These are phyloP conservation scores for Plasmopara viticola DNA, from an alignment of 352 stramenopile genomes.

Conservation along the genomic window DNA sequence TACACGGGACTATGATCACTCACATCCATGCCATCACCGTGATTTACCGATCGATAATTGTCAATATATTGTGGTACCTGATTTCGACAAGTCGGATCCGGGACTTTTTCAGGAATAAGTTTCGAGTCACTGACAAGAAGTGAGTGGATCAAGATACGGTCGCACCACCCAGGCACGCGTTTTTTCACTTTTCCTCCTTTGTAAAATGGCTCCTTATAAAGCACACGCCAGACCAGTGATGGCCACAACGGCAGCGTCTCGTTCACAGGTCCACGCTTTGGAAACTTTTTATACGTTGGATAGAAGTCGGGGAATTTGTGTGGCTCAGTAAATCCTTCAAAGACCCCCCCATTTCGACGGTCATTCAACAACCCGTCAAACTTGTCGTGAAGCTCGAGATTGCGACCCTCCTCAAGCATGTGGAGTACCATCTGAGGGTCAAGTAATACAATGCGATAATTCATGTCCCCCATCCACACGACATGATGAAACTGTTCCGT, in stretches of 20 bases:
- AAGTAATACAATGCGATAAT: constrained; percentile 78
- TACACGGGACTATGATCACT: constrained; percentile 80
- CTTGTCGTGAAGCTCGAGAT: constrained; percentile 76
- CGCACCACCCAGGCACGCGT: constrained; percentile 80
- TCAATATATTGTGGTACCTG: constrained; percentile 36
- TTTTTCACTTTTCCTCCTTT: constrained; percentile 88
- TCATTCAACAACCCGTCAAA: constrained; percentile 82
- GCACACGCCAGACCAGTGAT: constrained; percentile 63
- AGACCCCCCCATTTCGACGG: constrained; percentile 58
- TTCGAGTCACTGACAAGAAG: constrained; percentile 75
- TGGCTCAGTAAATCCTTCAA: constrained; percentile 78
- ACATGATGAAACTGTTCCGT: constrained; percentile 87
- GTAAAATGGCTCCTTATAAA: constrained; percentile 88
- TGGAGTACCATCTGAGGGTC: constrained; percentile 69
- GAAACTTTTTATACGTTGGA: constrained; percentile 87
- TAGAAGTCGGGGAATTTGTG: constrained; percentile 85
- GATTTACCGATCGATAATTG: constrained; percentile 80
- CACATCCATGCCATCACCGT: constrained; percentile 75
- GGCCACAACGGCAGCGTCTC: constrained; percentile 59
- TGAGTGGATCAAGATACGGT: constrained; percentile 83
- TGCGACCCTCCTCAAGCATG: constrained; percentile 72
- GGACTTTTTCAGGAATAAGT: constrained; percentile 68
- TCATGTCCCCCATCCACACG: constrained; percentile 87
- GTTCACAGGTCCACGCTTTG: constrained; percentile 61
- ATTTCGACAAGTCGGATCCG: constrained; percentile 41